phyloP scores from a whole-genome alignment of 495 filamentous ascomycete species.

The Bacidia gigantensis region DNA sequence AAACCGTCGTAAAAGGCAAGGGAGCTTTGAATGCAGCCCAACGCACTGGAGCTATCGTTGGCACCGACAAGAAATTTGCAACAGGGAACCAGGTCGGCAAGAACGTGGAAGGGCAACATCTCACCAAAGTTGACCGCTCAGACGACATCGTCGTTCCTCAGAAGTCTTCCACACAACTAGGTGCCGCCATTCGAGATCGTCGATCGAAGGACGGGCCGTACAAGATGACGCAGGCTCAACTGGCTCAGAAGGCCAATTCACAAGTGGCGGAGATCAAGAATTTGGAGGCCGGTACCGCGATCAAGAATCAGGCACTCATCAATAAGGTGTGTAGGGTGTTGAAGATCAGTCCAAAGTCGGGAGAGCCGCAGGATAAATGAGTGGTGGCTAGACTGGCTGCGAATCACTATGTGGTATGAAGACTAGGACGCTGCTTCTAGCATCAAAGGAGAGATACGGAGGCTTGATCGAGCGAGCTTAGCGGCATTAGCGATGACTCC shows the following conservation, averaged over 20 bases:
- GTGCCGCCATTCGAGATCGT: constrained; percentile 63
- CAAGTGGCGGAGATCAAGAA: constrained; percentile 19
- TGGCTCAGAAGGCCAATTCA: constrained; percentile 79
- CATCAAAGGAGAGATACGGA: not conserved
- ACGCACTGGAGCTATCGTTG: constrained; percentile 58
- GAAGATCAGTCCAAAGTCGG: constrained; percentile 20
- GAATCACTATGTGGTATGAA: not conserved
- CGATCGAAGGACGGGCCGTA: constrained; percentile 50
- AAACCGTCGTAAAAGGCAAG: constrained; percentile 79
- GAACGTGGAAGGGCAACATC: constrained; percentile 73
- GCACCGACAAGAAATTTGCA: constrained; percentile 86
- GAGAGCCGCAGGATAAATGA: constrained; percentile 17
- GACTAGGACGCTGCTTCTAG: not conserved
- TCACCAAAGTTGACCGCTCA: constrained; percentile 95
- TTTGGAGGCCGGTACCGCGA: constrained; percentile 18
- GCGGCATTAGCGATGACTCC: constrained; percentile 2
- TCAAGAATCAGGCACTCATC: constrained; percentile 19
- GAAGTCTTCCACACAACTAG: constrained; percentile 68
- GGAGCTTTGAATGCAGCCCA: constrained; percentile 82
- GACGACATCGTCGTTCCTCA: constrained; percentile 97
- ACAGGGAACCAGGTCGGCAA: constrained; percentile 51
- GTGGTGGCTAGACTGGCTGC: not conserved
- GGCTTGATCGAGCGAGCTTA: constrained; percentile 1
- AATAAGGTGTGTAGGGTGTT: constrained; percentile 18
- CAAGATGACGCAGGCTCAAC: constrained; percentile 95